Base-by-base conservation (phyloP, 306 rosid genomes). In the Hippophae tibetana region DNA sequence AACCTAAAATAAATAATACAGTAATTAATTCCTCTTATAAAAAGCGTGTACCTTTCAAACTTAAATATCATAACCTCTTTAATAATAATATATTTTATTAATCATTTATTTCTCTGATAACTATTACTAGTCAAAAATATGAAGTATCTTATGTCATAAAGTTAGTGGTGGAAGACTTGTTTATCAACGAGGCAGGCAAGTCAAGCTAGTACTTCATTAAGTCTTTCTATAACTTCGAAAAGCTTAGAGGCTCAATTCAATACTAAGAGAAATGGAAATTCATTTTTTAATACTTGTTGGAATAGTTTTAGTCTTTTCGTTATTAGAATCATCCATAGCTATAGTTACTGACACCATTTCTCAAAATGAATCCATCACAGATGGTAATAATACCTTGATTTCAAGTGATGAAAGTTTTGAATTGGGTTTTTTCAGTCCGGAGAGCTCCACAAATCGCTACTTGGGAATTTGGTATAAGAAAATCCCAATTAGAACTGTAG, bases 381-480 rank as follows among this genome's bases (percentile, higher is more conserved):
- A 67, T 11, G 72, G 52, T 40, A 8, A 31, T 31, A 31, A 14
- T 11, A 67, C 58, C 45, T 50, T 67, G 56, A 64, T 67, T 52
- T 67, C 72, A 26, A 10, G 43, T 1, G 59, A 45, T 25, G 64
- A 64, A 42, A 49, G 27, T 46, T 67, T 67, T 27, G 58, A 57
- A 64, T 45, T 58, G 1, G 72, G 63, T 47, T 66, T 66, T 23
- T 66, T 66, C 43, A 57, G 51, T 40, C 70, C 51, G 3, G 57
- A 57, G 7, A 26, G 13, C 49, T 66, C 71, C 31, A 41, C 5
- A 11, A 47, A 57, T 11, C 63, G 63, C 4, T 66, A 66, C 26
- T n/a, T 66, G 40, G 70, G 63, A 42, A 66, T 66, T 38, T 66
- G 63, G 70, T 66, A 57, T 56, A 57, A 57, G 13, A 66, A 47